Base-by-base conservation (phyloP, 2,329 filamentous ascomycete species). In the Aspergillus thermomutatus region DNA sequence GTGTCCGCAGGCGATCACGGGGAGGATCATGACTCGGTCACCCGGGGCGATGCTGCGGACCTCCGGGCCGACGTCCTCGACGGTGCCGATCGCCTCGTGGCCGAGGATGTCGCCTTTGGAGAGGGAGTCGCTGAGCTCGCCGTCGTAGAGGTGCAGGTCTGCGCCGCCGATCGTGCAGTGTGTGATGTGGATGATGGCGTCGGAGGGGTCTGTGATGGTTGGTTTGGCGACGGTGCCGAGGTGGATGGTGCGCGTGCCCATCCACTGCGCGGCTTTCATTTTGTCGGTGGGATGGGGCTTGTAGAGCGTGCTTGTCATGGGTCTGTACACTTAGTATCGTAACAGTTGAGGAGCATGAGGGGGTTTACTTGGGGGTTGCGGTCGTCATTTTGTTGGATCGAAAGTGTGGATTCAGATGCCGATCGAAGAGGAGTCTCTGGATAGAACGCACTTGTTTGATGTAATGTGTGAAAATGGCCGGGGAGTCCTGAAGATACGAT, bases 111-210 rank as follows among this genome's bases (percentile, higher is more conserved):
- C 59, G 21, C 67, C 68, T 45, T 66, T 64, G 49, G 64, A 23
- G 67, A 72, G 70, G 11, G 54, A 58, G 25, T 62, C 56, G 50
- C 71, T 66, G 25, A 70, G 54, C 26, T 69, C 66, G 31, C 69
- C 70, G 17, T 60, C 63, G 51, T 71, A 71, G 41, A 73, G 64
- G 49, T 73, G 69, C 3, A 73, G 60, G 50, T 73, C 69, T 0
- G 69, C 69, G 27, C 71, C 68, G 51, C 68, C 71, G 52, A 73
- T 72, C 11, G 65, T 66, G 50, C 64, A 67, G 54, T 72, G 70
- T 0, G 71, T 73, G 45, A 73, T 61, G 49, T 64, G 65, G 8
- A 73, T 64, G 27, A 73, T 72, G 50, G 67, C 71, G 56, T 73
- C 71, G 54, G 60, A 60, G 2, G 65, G 64, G 11, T 67, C 70